Conservation (phyloP, 768 basidiomycete genomes). For the Phanerodontia chrysosporium region DNA sequence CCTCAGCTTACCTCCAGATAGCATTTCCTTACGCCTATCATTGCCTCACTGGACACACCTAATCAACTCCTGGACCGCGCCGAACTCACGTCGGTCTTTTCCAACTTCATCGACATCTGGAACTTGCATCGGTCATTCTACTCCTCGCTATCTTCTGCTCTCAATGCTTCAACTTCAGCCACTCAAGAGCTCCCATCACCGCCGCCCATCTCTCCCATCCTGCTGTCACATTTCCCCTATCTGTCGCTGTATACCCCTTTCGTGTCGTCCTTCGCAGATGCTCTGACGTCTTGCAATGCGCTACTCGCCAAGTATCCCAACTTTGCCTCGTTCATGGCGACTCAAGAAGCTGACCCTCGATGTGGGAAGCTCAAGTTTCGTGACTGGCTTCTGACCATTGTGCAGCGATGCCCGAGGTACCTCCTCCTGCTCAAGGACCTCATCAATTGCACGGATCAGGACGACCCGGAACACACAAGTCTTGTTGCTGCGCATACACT, state of each 20-base stretch:
- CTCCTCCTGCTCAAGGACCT: conserved; percentile 81
- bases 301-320: conserved; percentile 49
- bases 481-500: conserved; percentile 57
- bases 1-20: conserved; percentile 25
- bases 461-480: conserved; percentile 63
- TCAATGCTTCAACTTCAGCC: conserved; percentile 28
- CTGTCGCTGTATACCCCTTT: conserved; percentile 85
- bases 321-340: conserved; percentile 61
- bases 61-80: conserved; percentile 66
- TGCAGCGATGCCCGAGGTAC: conserved; percentile 87
- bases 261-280: conserved; percentile 70
- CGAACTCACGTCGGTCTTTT: conserved; percentile 71
- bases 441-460: conserved; percentile 56
- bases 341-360: conserved; percentile 62
- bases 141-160: conserved; percentile 48
- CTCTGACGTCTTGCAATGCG: conserved; percentile 53
- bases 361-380: conserved; percentile 74
- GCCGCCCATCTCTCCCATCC: conserved; percentile 50
- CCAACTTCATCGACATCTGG: conserved; percentile 91
- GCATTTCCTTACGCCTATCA: conserved; percentile 82
- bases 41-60: conserved; percentile 64
- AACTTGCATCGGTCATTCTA: conserved; percentile 79
- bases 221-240: conserved; percentile 84
- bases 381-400: conserved; percentile 83
- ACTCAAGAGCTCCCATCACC: conserved; percentile 23